phyloP scores from a whole-genome alignment of 495 filamentous ascomycete genomes.

The Annulohypoxylon nitens region DNA sequence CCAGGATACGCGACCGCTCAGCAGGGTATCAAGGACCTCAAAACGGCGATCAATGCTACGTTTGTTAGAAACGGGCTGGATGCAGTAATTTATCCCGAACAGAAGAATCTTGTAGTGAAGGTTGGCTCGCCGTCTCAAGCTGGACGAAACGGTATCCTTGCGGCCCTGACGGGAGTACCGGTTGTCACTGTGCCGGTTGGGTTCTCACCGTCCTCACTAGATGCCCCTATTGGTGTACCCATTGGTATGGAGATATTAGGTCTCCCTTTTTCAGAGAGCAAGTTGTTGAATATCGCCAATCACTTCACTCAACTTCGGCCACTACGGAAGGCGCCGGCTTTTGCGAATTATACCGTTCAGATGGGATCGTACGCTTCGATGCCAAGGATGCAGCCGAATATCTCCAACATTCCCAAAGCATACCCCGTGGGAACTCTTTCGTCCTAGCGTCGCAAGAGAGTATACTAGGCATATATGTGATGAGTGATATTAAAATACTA shows the following conservation, averaged over 20 bases:
- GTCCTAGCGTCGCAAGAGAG: not conserved
- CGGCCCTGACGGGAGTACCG: constrained; percentile 72
- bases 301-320: constrained; percentile 55
- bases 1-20: constrained; percentile 59
- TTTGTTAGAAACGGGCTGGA: constrained; percentile 65
- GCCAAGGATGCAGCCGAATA: constrained; percentile 58
- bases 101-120: constrained; percentile 71
- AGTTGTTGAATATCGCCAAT: constrained; percentile 63
- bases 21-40: constrained; percentile 62
- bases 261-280: constrained; percentile 63
- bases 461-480: not conserved
- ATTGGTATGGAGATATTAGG: constrained; percentile 76
- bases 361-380: constrained; percentile 53
- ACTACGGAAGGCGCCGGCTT: constrained; percentile 60
- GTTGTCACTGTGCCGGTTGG: constrained; percentile 70
- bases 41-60: constrained; percentile 58
- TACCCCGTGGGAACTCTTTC: constrained; percentile 61
- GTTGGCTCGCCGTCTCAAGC: constrained; percentile 67
- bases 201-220: constrained; percentile 56
- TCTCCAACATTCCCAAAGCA: constrained; percentile 53
- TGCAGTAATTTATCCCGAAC: constrained; percentile 74
- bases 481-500: constrained; percentile 19
- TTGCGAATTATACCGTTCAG: constrained; percentile 55
- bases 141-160: constrained; percentile 74
- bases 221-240: constrained; percentile 69